Evolutionary conservation across 2,329 filamentous ascomycete genomes (phyloP).

Genomic region (Scopulariopsis brevicaulis): DNA sequence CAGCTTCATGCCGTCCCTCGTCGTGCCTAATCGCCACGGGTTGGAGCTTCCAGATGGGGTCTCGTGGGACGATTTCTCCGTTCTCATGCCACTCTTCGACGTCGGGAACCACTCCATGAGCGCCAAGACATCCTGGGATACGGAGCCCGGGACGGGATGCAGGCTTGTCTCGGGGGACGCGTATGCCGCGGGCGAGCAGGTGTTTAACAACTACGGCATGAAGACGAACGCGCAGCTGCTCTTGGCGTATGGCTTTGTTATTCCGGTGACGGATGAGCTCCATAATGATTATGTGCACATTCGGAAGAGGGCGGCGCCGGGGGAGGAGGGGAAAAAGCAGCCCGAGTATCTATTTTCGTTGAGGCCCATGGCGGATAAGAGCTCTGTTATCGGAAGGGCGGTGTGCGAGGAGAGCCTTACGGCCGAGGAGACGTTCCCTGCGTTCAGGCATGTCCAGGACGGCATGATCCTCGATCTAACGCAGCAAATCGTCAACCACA

Average conservation of each 20-base stretch:
- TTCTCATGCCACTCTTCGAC: slow-evolving; percentile 61
- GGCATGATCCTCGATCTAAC: slow-evolving; percentile 40
- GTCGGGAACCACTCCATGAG: slow-evolving; percentile 59
- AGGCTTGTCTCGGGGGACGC: slow-evolving; percentile 26
- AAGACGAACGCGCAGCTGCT: slow-evolving; percentile 65
- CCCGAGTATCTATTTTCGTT: slow-evolving; percentile 41
- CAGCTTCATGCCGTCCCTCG: slow-evolving; percentile 51
- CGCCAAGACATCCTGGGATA: slow-evolving; percentile 46
- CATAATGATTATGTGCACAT: slow-evolving; percentile 52
- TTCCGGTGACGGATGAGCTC: slow-evolving; percentile 32
- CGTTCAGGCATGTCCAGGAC: slow-evolving; percentile 39
- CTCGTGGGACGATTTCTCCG: slow-evolving; percentile 45
- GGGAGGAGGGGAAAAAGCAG: slow-evolving; percentile 7
- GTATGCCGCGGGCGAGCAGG: slow-evolving; percentile 39
- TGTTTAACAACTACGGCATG: slow-evolving; percentile 62
- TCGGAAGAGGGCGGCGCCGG: slow-evolving; percentile 25
- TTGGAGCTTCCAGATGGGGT: slow-evolving; percentile 17
- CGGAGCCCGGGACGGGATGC: slow-evolving; percentile 29
- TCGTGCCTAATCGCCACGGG: slow-evolving; percentile 27
- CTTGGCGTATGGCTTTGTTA: slow-evolving; percentile 50
- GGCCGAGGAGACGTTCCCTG: slow-evolving; percentile 15
- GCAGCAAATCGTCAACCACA: slow-evolving; percentile 15
- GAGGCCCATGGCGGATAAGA: slow-evolving; percentile 31
- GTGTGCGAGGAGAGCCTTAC: slow-evolving; percentile 22
- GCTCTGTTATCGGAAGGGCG: slow-evolving; percentile 32